phyloP scores from a whole-genome alignment of 805 yeast species.

The Wickerhamiella brachini region DNA sequence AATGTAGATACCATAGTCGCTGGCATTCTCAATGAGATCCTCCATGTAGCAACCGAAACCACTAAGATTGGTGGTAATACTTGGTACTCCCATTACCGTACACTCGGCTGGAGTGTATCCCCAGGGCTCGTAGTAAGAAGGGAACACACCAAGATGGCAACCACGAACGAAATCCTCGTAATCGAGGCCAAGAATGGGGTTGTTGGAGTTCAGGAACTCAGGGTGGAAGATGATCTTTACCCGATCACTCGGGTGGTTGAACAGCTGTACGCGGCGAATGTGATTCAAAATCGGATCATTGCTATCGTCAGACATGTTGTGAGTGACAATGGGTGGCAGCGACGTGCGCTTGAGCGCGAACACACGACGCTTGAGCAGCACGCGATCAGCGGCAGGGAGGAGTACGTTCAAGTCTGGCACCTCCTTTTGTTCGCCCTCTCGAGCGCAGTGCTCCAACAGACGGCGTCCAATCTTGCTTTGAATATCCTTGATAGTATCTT shows the following conservation, averaged over 20 bases:
- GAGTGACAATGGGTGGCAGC: conserved; percentile 92
- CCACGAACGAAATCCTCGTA: conserved; percentile 97
- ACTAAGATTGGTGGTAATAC: conserved; percentile 86
- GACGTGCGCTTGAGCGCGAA: conserved; percentile 82
- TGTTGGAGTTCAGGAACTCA: conserved; percentile 85
- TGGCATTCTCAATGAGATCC: conserved; percentile 83
- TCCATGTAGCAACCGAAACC: conserved; percentile 99
- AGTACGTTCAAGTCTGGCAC: conserved; percentile 72
- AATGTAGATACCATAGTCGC: conserved; percentile 92
- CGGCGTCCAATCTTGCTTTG: conserved; percentile 77
- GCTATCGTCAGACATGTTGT: conserved; percentile 88
- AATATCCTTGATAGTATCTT: conserved; percentile 76
- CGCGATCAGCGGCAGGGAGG: conserved; percentile 76
- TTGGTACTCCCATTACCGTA: conserved; percentile 98
- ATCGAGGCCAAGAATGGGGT: conserved; percentile 84
- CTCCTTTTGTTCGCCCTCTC: conserved; percentile 39
- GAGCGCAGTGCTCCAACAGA: conserved; percentile 79
- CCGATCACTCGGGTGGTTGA: conserved; percentile 78
- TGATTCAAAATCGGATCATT: conserved; percentile 85
- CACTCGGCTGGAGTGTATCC: conserved; percentile 99
- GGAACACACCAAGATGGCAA: conserved; percentile 95
- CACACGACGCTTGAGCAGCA: conserved; percentile 79
- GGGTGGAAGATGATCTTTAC: conserved; percentile 97
- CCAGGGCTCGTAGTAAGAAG: conserved; percentile 98
- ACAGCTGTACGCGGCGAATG: conserved; percentile 79